Conservation (phyloP, 2,329 filamentous ascomycete species). For the Xylaria sp. region DNA sequence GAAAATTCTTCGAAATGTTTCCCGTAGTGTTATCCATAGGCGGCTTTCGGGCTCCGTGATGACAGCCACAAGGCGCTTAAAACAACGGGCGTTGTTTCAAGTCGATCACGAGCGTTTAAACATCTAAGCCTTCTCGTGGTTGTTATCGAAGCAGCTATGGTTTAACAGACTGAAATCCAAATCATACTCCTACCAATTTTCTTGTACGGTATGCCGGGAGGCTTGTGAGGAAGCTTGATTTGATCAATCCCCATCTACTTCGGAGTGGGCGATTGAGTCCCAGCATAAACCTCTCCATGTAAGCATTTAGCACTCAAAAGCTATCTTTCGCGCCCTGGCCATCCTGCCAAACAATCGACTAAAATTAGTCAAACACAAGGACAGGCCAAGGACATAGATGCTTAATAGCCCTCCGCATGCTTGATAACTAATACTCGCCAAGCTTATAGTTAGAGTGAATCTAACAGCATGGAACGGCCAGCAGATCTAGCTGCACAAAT, state of each 20-base stretch:
- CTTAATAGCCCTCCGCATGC: background rate
- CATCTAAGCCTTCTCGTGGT: background rate
- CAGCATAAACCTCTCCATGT: background rate
- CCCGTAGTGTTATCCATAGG: background rate
- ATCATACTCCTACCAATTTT: background rate
- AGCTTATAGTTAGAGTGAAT: background rate
- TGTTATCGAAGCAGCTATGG: background rate
- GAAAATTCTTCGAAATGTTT: background rate
- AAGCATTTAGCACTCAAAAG: background rate
- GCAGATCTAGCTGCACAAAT: background rate
- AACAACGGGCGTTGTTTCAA: constrained; percentile 18
- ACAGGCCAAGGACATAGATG: background rate
- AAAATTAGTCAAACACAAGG: background rate
- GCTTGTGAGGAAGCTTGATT: background rate
- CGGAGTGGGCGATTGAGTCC: background rate
- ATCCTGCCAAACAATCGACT: background rate
- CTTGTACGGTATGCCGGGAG: background rate
- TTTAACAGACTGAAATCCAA: background rate
- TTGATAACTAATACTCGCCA: background rate
- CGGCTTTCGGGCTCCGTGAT: constrained; percentile 13
- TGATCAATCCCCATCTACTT: background rate
- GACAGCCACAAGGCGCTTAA: constrained; percentile 7
- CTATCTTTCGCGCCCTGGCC: background rate
- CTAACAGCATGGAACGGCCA: no score
- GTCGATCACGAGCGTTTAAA: background rate